A percentile compares a stretch with the other conserved stretches of the same genome.
These are phyloP conservation scores for Eimeria sp. DNA, from an alignment of 169 alveolate species.

Conservation along the genomic window DNA sequence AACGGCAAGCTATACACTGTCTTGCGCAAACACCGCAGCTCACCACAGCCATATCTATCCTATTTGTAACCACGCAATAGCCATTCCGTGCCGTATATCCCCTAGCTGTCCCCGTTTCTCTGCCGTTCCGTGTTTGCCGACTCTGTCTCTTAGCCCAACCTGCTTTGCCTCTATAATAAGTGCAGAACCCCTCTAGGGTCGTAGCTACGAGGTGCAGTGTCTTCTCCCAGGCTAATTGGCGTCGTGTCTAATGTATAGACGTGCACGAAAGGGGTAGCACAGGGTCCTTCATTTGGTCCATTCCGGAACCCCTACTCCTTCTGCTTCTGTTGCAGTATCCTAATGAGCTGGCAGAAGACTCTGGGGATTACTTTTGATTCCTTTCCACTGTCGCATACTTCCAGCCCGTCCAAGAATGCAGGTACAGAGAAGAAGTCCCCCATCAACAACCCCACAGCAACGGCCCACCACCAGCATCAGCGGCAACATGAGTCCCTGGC, in stretches of 20 bases:
- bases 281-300: not conserved
- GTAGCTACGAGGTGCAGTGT: not conserved
- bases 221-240: not conserved
- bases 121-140: not conserved
- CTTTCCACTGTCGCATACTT: not conserved
- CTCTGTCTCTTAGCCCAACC: not conserved
- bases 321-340: not conserved
- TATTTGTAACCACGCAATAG: not conserved
- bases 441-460: not conserved
- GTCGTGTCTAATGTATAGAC: not conserved
- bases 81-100: not conserved
- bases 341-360: conserved; percentile 22
- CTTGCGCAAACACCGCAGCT: not conserved
- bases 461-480: conserved; percentile 7
- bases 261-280: too few species aligned
- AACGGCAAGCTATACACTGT: not conserved
- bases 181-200: not conserved
- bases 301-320: not conserved
- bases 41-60: not conserved
- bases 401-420: not conserved
- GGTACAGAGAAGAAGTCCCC: not conserved
- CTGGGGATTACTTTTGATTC: conserved; percentile 53
- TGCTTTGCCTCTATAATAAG: not conserved
- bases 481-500: not conserved
- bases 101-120: not conserved